Conservation (phyloP, 768 basidiomycete species). For the Rhodotorula graminis region DNA sequence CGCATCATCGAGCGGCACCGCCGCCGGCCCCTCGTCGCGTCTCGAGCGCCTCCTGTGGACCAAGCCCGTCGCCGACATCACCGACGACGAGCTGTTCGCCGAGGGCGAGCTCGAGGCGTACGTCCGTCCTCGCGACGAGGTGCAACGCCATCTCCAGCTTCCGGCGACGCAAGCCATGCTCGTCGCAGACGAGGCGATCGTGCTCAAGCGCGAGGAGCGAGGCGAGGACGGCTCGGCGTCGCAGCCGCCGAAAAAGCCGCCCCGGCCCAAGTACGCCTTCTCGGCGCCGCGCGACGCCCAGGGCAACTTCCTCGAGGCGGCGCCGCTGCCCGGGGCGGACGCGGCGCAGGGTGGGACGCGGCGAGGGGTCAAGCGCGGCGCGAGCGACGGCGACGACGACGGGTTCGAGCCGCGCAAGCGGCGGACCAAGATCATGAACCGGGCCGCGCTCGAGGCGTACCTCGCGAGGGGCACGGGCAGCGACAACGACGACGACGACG, state of each 20-base stretch:
- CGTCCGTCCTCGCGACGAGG: slow-evolving; percentile 10
- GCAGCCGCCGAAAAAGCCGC: not conserved
- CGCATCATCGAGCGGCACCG: no score
- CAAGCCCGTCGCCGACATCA: slow-evolving; percentile 5
- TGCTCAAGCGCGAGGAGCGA: no score
- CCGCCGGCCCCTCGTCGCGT: not conserved
- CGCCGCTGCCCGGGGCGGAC: not conserved
- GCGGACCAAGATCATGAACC: slow-evolving; percentile 11
- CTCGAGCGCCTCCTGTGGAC: slow-evolving; percentile 14
- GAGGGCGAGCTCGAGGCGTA: slow-evolving; percentile 30
- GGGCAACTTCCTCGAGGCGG: not conserved
- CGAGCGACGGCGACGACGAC: not conserved
- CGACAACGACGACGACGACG: slow-evolving; percentile 11
- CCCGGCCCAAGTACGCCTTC: not conserved
- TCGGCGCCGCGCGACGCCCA: not conserved
- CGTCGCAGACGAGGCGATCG: not conserved
- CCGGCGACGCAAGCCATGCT: slow-evolving; percentile 16
- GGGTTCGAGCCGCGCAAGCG: not conserved
- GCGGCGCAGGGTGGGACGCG: not conserved
- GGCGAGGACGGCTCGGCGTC: no score
- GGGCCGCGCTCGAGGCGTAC: slow-evolving; percentile 10
- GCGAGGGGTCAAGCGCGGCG: not conserved
- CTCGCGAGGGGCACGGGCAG: not conserved
- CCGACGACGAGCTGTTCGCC: slow-evolving; percentile 28
- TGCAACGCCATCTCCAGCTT: not conserved